phyloP scores from a whole-genome alignment of 2,329 filamentous ascomycete species.

The Alternaria tenuissima region DNA sequence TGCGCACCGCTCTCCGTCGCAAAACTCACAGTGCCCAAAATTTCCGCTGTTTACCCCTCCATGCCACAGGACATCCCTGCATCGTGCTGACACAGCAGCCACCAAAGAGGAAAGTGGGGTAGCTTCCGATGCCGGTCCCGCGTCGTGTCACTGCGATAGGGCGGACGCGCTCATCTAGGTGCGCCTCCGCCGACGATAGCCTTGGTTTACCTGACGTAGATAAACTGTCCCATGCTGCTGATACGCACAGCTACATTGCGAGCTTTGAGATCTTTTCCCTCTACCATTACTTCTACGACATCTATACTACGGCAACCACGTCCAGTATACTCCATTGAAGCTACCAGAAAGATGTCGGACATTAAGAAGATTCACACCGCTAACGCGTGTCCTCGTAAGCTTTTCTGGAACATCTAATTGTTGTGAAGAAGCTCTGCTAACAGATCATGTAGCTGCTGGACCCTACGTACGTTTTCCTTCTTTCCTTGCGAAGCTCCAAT shows the following conservation, averaged over 20 bases:
- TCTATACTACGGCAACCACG: not conserved
- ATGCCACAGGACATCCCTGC: slow-evolving; percentile 1
- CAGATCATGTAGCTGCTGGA: slow-evolving; percentile 48
- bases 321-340: not conserved
- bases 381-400: slow-evolving; percentile 55
- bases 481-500: not conserved
- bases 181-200: slow-evolving; percentile 28
- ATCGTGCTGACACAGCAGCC: not conserved
- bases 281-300: not conserved
- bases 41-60: slow-evolving; percentile 20
- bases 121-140: slow-evolving; percentile 7
- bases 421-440: slow-evolving; percentile 4
- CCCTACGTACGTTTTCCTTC: slow-evolving; percentile 52
- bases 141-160: not conserved
- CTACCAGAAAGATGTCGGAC: slow-evolving; percentile 50
- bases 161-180: not conserved
- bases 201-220: slow-evolving; percentile 32
- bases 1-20: slow-evolving; percentile 7
- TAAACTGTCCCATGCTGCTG: slow-evolving; percentile 16
- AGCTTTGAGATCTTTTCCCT: not conserved
- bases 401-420: not conserved
- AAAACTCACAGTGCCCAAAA: slow-evolving; percentile 9
- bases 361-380: slow-evolving; percentile 55
- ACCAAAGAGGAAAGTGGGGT: slow-evolving; percentile 10
- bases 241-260: not conserved